Base-by-base conservation (phyloP, 257 asterid genomes). In the Solanum acaule region DNA sequence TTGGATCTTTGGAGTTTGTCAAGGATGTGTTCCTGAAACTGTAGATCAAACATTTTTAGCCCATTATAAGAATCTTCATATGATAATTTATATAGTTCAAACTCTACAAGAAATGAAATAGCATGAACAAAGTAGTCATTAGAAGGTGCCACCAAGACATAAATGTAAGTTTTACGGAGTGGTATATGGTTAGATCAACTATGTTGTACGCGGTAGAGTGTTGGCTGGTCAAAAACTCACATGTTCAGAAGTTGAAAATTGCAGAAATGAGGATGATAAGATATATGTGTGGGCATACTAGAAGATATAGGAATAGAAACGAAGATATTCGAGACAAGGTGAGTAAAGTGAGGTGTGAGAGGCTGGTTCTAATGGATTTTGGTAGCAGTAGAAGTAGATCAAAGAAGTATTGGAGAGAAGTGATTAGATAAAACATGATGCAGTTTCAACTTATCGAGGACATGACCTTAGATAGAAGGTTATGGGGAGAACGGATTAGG, bases 401-500 rank as follows among this genome's bases (percentile, higher is more conserved):
- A 59, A 59, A 59, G 11, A 59, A 59, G 25, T 59, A 59, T 59
- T 7, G 25, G 4, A 59, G 12, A 59, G 67, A 59, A 0, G 0
- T 20, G 67, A 56, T 7, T 20, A 56, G 11, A 56, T 56, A 56
- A 59, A 59, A 59, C 8, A 59, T 20, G 25, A 59, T 0, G 25
- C 11, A 59, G 25, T 59, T 59, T 59, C 5, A 59, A 20, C 12
- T 3, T 59, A 59, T 59, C 10, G 12, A 52, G 8, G 23, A 16
- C 23, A 16, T 16, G 63, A 52, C 63, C 23, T 0, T 52, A 6
- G 23, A 52, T 18, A 18, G n/a, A 0, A 18, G 10, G 10, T 52
- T 18, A 59, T 8, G 67, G 25, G 67, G 2, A 0, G 11, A 0
- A 56, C 25, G 0, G 2, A 56, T 18, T 20, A 56, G 11, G 65